These are phyloP conservation scores for Medicago arabica DNA, from an alignment of 306 rosid species.

Conservation along the genomic window DNA sequence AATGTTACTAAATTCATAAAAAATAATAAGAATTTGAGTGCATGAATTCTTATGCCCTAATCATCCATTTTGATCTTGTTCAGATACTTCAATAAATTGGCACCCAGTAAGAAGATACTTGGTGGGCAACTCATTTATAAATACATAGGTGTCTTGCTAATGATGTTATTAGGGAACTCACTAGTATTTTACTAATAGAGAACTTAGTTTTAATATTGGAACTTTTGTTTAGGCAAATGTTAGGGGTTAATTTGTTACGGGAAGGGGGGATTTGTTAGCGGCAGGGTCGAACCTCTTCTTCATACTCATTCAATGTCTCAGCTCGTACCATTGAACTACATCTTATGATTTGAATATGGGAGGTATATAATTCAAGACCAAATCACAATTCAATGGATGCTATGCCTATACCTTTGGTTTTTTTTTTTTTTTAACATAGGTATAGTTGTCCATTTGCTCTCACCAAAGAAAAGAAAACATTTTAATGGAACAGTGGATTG, in stretches of 20 bases:
- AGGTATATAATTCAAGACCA: neutral
- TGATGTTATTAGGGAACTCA: neutral
- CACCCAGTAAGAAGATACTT: neutral
- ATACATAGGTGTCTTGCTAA: neutral
- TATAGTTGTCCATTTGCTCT: neutral
- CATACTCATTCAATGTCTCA: neutral
- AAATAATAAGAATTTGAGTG: neutral
- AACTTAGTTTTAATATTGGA: neutral
- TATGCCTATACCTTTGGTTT: neutral
- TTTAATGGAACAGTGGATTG: constrained; percentile 17
- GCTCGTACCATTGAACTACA: neutral
- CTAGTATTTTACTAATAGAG: neutral
- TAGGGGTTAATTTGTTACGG: neutral
- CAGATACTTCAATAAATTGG: constrained; percentile 21
- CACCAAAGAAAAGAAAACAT: constrained; percentile 10
- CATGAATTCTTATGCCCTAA: constrained; percentile 39
- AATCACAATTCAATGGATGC: constrained; percentile 8
- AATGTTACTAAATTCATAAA: neutral
- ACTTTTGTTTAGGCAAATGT: neutral
- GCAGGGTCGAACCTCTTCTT: neutral
- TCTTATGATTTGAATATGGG: neutral
- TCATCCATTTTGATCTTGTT: constrained; percentile 29
- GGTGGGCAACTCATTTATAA: neutral
- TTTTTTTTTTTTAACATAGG: neutral
- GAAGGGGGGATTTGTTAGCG: too few relatives aligned